Conservation (phyloP, 495 filamentous ascomycete genomes). For the Talaromyces proteolyticus region DNA sequence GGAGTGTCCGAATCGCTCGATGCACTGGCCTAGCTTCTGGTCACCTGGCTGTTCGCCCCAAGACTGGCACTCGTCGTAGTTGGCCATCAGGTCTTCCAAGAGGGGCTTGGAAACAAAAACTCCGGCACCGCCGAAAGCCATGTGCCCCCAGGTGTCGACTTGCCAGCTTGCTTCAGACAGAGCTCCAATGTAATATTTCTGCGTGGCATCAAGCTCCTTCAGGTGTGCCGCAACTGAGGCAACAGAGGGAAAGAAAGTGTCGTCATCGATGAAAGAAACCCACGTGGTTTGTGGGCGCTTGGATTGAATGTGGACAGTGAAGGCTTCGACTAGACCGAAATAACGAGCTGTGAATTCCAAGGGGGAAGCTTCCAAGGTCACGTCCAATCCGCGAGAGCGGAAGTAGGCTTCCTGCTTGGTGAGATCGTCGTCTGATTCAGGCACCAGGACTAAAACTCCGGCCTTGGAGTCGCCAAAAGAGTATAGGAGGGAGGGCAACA, state of each 20-base stretch:
- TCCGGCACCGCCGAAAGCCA: slow-evolving; percentile 66
- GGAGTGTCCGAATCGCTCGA: slow-evolving; percentile 49
- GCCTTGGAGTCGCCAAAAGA: slow-evolving; percentile 46
- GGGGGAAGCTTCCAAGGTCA: slow-evolving; percentile 48
- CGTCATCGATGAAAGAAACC: slow-evolving; percentile 64
- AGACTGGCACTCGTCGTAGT: slow-evolving; percentile 48
- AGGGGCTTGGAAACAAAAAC: slow-evolving; percentile 59
- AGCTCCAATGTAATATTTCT: slow-evolving; percentile 54
- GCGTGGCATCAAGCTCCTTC: slow-evolving; percentile 45
- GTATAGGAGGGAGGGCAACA: slow-evolving; percentile 42
- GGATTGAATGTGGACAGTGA: slow-evolving; percentile 43
- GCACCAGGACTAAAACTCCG: slow-evolving; percentile 42
- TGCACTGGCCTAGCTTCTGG: slow-evolving; percentile 56
- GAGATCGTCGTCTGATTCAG: slow-evolving; percentile 38
- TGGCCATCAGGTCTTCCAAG: slow-evolving; percentile 43
- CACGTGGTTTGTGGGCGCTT: slow-evolving; percentile 51
- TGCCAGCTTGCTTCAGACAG: slow-evolving; percentile 58
- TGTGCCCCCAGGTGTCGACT: slow-evolving; percentile 53
- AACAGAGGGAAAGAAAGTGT: slow-evolving; percentile 67
- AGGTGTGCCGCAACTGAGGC: slow-evolving; percentile 45
- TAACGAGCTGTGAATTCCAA: slow-evolving; percentile 57
- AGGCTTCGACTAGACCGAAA: slow-evolving; percentile 54
- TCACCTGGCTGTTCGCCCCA: slow-evolving; percentile 50
- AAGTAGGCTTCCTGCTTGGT: slow-evolving; percentile 41
- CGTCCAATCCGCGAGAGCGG: slow-evolving; percentile 43